Evolutionary conservation across 306 rosid genomes (phyloP).

Genomic region (Ormosia emarginata): DNA sequence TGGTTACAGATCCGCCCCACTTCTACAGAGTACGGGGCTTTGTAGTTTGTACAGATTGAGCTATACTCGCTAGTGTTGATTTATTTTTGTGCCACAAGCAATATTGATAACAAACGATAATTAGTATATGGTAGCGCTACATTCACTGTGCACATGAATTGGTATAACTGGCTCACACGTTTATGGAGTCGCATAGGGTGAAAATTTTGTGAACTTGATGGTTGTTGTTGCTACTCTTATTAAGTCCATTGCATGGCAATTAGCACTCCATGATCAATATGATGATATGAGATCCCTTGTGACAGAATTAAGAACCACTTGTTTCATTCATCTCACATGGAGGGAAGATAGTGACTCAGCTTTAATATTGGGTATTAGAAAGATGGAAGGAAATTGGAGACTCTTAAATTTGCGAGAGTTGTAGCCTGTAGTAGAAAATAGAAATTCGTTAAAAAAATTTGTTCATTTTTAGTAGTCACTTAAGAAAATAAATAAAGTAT

Average conservation of each 20-base stretch:
- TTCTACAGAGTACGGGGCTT: background rate
- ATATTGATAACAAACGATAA: background rate
- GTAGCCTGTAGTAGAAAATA: no score
- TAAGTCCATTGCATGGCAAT: background rate
- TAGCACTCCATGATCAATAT: background rate
- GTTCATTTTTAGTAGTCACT: no score
- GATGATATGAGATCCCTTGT: background rate
- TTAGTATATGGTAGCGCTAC: background rate
- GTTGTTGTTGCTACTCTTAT: no score
- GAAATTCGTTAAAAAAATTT: no score
- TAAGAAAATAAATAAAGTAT: no score
- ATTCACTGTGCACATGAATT: background rate
- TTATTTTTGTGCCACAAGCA: conserved; percentile 8
- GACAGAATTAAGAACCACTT: background rate
- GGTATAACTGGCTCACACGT: background rate
- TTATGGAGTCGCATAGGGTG: background rate
- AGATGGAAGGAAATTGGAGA: background rate
- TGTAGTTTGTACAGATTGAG: conserved; percentile 20
- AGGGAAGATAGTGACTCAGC: background rate
- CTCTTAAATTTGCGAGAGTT: no score
- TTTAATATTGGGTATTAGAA: background rate
- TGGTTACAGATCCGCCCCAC: conserved; percentile 4
- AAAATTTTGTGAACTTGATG: background rate
- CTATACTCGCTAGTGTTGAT: background rate
- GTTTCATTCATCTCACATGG: background rate